Base-by-base conservation (phyloP, 352 stramenopile genomes). In the Pseudoperonospora humuli region DNA sequence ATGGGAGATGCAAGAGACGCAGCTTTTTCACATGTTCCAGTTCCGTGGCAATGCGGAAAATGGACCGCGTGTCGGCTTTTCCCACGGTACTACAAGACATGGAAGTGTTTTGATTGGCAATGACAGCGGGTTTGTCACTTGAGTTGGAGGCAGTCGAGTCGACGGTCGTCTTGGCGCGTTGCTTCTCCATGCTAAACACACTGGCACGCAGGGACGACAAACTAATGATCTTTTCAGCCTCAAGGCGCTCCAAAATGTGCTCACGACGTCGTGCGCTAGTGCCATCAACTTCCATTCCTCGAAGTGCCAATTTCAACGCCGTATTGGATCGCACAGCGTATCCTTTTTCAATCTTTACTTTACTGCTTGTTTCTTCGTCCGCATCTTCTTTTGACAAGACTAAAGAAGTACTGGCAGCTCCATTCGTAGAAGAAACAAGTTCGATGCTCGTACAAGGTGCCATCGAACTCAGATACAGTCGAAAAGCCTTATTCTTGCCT, bases 401-500 rank as follows among this genome's bases (percentile, higher is more conserved):
- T 7, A 26, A 26, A 8, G 23, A 26, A 3, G 21, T 24, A 19
- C 20, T 45, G 13, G 50, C 31, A 36, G 23, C 15, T 32, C 26
- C 15, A 1, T 53, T 26, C n/a, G 42, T 2, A 46, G 28, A 25
- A 36, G 27, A 14, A 19, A 29, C 8, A 7, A 24, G 26, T 18
- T 61, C 61, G 29, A 39, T 36, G 26, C 3, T 45, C 15, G 3
- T 51, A 32, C 6, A 29, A 18, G 54, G 59, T 18, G 45, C 36
- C 45, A 61, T 51, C 28, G 64, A 57, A 31, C 71, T 47, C 8
- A 79, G 43, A 24, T 80, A 91, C 13, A 91, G 39, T 23, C 75
- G 70, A 21, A 86, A 91, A 29, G 74, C 78, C 35, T 86, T 85
- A 51, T 87, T 88, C 49, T 91, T 91, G 15, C 78, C 75, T 41